phyloP scores from a whole-genome alignment of 805 yeast species.

The Lipomyces mesembrius region DNA sequence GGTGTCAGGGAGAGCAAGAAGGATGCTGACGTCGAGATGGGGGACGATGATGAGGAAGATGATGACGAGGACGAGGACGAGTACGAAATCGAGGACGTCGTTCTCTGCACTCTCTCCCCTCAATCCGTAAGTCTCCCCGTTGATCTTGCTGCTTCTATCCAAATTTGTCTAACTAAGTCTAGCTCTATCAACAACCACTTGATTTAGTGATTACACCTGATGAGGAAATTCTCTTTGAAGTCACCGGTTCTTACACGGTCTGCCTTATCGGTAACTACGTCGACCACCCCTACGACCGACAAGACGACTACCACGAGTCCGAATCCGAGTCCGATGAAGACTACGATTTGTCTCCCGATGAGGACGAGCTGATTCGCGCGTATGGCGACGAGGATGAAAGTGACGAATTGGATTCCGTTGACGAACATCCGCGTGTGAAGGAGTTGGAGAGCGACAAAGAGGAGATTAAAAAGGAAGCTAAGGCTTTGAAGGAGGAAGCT shows the following conservation, averaged over 20 bases:
- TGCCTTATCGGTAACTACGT: constrained; percentile 94
- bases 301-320: constrained; percentile 43
- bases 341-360: constrained; percentile 45
- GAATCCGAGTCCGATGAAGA: constrained; percentile 41
- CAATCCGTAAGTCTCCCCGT: constrained; percentile 51
- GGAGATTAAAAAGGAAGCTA: constrained; percentile 45
- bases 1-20: constrained; percentile 34
- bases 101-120: constrained; percentile 90
- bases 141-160: background rate
- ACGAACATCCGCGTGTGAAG: constrained; percentile 49
- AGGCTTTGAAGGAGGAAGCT: constrained; percentile 44
- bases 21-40: constrained; percentile 42
- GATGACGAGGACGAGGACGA: constrained; percentile 61
- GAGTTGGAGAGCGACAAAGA: constrained; percentile 45
- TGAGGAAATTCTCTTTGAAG: constrained; percentile 93
- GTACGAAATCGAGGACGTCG: constrained; percentile 79
- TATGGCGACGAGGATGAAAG: constrained; percentile 37
- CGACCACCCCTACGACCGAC: constrained; percentile 87
- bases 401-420: constrained; percentile 52
- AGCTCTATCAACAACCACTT: constrained; percentile 73
- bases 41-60: constrained; percentile 48
- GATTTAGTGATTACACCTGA: constrained; percentile 90
- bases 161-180: constrained; percentile 3
- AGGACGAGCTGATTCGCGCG: constrained; percentile 42
- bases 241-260: constrained; percentile 92